A percentile compares a stretch with the other conserved stretches of the same genome.
Evolutionary conservation across 1,284 basidiomycete genomes (phyloP).

Genomic region (Phylloboletellus chloephorus): DNA sequence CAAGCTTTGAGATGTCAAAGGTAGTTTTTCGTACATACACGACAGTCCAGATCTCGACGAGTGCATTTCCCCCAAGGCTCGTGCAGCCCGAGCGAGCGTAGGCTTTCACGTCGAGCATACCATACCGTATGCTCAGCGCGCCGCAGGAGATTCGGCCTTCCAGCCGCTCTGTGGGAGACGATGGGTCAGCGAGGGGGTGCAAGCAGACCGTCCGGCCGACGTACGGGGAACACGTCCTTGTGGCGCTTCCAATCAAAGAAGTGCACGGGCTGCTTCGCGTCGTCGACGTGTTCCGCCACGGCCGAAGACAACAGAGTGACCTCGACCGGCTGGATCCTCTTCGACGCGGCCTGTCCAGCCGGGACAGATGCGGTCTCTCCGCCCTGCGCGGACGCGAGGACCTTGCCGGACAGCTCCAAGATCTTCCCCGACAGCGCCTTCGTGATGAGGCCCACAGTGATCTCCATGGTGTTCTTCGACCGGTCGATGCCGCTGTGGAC

Average conservation of each 20-base stretch:
- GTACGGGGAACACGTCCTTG: conserved; percentile 16
- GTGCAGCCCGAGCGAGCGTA: too few relatives aligned
- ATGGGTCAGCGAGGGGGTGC: neutral
- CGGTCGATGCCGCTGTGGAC: conserved; percentile 5
- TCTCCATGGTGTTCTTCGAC: conserved; percentile 7
- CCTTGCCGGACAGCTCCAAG: conserved; percentile 14
- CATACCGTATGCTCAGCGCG: too few relatives aligned
- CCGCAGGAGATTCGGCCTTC: conserved; percentile 1
- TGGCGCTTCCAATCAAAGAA: conserved; percentile 23
- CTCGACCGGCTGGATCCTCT: conserved; percentile 16
- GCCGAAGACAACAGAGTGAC: conserved; percentile 19
- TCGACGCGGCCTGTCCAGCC: neutral
- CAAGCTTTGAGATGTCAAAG: too few relatives aligned
- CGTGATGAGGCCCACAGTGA: conserved; percentile 12
- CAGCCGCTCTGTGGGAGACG: conserved; percentile 7
- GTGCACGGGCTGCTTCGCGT: conserved; percentile 15
- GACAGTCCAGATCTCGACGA: too few relatives aligned
- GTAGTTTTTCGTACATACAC: too few relatives aligned
- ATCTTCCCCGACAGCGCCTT: conserved; percentile 14
- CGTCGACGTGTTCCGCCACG: conserved; percentile 17
- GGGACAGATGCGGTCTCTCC: conserved; percentile 7
- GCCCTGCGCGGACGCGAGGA: conserved; percentile 19
- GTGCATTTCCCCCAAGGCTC: too few relatives aligned
- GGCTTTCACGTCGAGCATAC: too few relatives aligned
- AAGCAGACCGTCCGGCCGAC: too few relatives aligned